A percentile compares a stretch with the other conserved stretches of the same genome.
Evolutionary conservation across 768 basidiomycete species (phyloP).

Genomic region (Plicaturopsis crispa): DNA sequence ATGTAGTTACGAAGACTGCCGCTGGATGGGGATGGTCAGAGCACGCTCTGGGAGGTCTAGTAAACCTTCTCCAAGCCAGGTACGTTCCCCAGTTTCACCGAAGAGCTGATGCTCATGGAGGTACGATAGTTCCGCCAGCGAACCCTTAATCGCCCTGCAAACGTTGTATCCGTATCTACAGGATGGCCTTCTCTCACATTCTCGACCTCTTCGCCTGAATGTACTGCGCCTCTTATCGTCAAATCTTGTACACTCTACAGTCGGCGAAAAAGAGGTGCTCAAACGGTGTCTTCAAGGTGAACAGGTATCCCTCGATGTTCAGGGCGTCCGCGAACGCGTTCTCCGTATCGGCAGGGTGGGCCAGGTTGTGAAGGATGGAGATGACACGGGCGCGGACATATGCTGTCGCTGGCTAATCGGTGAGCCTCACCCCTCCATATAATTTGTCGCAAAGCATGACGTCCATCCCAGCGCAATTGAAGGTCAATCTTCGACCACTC

Average conservation of each 20-base stretch:
- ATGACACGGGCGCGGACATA: constrained; percentile 52
- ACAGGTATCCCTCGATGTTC: constrained; percentile 66
- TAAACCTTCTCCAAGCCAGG: constrained; percentile 39
- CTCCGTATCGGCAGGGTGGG: constrained; percentile 69
- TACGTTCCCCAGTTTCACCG: constrained; percentile 16
- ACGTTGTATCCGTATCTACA: constrained; percentile 44
- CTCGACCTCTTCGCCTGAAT: constrained; percentile 53
- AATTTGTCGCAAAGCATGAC: not conserved
- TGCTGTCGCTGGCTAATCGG: constrained; percentile 70
- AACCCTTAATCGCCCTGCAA: constrained; percentile 30
- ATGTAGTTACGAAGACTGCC: constrained; percentile 22
- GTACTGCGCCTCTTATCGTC: constrained; percentile 59
- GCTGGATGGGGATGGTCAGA: constrained; percentile 54
- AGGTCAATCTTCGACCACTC: constrained; percentile 86
- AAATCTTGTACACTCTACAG: constrained; percentile 33
- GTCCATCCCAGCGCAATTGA: constrained; percentile 62
- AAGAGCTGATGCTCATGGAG: not conserved
- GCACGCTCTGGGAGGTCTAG: constrained; percentile 47
- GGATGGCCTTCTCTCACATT: constrained; percentile 62
- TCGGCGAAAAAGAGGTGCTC: constrained; percentile 43
- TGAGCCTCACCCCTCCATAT: constrained; percentile 21
- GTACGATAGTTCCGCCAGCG: not conserved
- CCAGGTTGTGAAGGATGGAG: constrained; percentile 48
- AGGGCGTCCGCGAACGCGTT: constrained; percentile 80
- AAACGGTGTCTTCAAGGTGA: constrained; percentile 75